phyloP scores from a whole-genome alignment of 2,329 filamentous ascomycete species.

The Monosporascus cannonballus region DNA sequence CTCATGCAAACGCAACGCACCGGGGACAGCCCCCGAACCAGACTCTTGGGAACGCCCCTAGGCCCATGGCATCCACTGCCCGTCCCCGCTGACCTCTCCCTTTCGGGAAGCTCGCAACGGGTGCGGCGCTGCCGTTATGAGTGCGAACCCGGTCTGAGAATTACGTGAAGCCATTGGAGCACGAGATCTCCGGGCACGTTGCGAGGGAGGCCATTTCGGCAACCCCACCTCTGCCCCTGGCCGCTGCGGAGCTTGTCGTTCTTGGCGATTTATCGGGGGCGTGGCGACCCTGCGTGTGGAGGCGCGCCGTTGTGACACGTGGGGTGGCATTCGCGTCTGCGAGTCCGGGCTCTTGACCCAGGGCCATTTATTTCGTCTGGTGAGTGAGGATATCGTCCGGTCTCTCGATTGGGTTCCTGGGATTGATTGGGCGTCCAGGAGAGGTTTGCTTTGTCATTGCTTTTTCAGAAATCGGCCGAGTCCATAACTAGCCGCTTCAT shows the following conservation, averaged over 20 bases:
- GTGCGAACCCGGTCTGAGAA: too few relatives aligned
- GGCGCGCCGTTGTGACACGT: not conserved
- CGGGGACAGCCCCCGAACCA: not conserved
- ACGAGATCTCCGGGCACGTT: not conserved
- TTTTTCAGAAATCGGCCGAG: too few relatives aligned
- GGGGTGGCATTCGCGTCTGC: too few relatives aligned
- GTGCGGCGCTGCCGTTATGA: too few relatives aligned
- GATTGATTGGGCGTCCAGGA: too few relatives aligned
- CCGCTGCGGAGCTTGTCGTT: not conserved
- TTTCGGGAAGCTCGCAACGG: conserved; percentile 2
- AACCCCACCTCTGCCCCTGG: not conserved
- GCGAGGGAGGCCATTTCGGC: not conserved
- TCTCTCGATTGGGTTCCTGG: too few relatives aligned
- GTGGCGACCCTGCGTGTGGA: not conserved
- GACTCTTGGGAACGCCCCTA: not conserved
- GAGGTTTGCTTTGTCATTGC: too few relatives aligned
- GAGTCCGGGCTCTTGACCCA: too few relatives aligned
- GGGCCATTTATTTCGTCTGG: too few relatives aligned
- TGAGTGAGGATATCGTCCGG: too few relatives aligned
- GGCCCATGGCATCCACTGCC: not conserved
- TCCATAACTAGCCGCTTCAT: too few relatives aligned
- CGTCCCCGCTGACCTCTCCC: not conserved
- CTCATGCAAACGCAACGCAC: not conserved
- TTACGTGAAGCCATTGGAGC: not conserved
- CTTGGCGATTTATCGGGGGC: not conserved